phyloP scores from a whole-genome alignment of 1,284 basidiomycete species.

The Cutaneotrichosporon cyanovorans region DNA sequence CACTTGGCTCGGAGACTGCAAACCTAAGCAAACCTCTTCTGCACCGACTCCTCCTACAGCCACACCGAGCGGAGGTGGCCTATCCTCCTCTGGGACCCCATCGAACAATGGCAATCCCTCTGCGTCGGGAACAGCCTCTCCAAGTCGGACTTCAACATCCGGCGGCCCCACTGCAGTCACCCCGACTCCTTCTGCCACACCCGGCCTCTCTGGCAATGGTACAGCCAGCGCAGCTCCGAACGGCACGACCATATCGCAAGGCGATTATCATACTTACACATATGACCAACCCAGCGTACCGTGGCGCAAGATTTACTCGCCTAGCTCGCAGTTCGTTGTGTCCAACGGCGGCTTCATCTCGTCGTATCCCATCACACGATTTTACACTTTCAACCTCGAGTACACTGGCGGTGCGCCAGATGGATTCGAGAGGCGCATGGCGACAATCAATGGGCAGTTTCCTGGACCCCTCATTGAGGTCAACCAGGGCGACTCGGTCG shows the following conservation, averaged over 20 bases:
- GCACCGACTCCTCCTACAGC: not conserved
- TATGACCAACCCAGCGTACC: slow-evolving; percentile 14
- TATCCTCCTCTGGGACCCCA: not conserved
- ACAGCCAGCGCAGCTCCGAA: not conserved
- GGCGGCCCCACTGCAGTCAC: too few relatives aligned
- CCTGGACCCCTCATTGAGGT: slow-evolving; percentile 30
- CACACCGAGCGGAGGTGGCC: not conserved
- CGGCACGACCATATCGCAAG: not conserved
- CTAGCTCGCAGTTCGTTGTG: slow-evolving; percentile 2
- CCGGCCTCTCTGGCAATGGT: not conserved
- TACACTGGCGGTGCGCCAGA: slow-evolving; percentile 7
- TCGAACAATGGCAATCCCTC: not conserved
- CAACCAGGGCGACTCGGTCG: slow-evolving; percentile 29
- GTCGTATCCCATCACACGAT: not conserved
- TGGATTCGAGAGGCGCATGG: slow-evolving; percentile 13
- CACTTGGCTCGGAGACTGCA: slow-evolving; percentile 3
- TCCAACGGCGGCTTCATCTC: not conserved
- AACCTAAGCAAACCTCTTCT: not conserved
- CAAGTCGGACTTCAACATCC: too few relatives aligned
- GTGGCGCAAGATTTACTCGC: not conserved
- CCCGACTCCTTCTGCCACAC: not conserved
- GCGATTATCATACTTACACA: not conserved
- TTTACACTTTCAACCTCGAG: slow-evolving; percentile 4
- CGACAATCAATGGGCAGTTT: slow-evolving; percentile 14
- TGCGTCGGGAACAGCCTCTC: not conserved